Base-by-base conservation (phyloP, 2,329 filamentous ascomycete genomes). In the Phaeosphaeria sp. region DNA sequence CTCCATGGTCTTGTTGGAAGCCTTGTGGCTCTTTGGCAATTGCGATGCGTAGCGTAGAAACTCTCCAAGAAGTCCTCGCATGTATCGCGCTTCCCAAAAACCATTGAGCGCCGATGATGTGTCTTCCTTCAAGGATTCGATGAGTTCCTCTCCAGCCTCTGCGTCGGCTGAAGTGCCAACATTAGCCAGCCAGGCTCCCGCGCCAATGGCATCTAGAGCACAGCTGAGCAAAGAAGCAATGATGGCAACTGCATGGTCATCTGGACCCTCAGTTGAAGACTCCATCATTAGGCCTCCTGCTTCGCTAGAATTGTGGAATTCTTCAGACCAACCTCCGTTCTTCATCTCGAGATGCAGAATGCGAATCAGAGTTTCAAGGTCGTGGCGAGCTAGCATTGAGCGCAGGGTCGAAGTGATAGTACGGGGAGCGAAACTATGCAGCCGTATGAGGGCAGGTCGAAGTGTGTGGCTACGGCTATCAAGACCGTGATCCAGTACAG, bases 201-300 rank as follows among this genome's bases (percentile, higher is more conserved):
- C 84, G 1, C 90, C 91, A 17, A 94, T 85, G 0, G 91, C 88
- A 75, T 94, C 91, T 44, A 94, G 82, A 59, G 90, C 91, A 67
- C 88, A 87, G 61, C 87, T 87, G 27, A 93, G 82, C 3, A 94
- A 81, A 63, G 89, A 87, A 17, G 89, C 86, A 60, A 94, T 89
- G 42, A 91, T 84, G 17, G 86, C 82, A 63, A 93, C 89, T 51
- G 88, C 87, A 49, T 86, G 86, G 67, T 92, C 88, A 20, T 89
- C 86, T 0, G 87, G 85, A 3, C 81, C 79, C 7, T 83, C 81
- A n/a, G 79, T 77, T 22, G 80, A 76, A 15, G 76, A 57, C 8
- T 70, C 67, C 1, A 25, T 30, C 3, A 56, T 51, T 2, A 59
- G 45, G 11, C 24, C 49, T 27, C 82, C 78, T 51, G 80, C 76